These are phyloP conservation scores for Tripidium arundinaceum DNA, from an alignment of 202 grass and related monocot genomes.

Conservation along the genomic window DNA sequence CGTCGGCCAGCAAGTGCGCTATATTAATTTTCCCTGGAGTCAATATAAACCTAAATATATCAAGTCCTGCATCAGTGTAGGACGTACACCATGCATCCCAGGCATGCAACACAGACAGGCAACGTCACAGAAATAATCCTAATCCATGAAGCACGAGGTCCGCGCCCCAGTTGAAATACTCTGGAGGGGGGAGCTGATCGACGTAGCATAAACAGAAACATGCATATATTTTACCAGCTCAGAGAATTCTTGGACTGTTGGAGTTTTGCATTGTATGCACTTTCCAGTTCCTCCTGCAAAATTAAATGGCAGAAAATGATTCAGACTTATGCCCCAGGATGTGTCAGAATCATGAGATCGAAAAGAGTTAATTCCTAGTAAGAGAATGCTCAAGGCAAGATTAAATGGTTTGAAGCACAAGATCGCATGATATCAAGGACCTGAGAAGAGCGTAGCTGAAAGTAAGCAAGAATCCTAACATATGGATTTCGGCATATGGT, in stretches of 20 bases:
- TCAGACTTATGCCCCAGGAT: neutral
- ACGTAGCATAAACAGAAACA: neutral
- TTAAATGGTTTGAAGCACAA: neutral
- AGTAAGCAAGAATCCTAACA: too few relatives aligned
- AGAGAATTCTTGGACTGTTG: conserved; percentile 58
- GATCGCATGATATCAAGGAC: neutral
- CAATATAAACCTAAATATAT: too few relatives aligned
- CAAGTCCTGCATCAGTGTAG: too few relatives aligned
- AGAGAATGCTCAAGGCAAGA: neutral
- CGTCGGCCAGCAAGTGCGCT: too few relatives aligned
- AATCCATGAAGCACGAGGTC: neutral
- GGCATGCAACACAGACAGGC: too few relatives aligned
- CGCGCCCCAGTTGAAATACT: neutral
- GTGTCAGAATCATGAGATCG: neutral
- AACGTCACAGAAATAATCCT: too few relatives aligned
- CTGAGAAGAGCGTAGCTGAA: neutral
- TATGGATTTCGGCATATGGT: too few relatives aligned
- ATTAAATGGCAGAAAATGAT: neutral
- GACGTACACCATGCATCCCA: too few relatives aligned
- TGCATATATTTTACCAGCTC: conserved; percentile 44
- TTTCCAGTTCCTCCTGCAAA: conserved; percentile 86
- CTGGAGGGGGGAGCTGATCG: too few relatives aligned
- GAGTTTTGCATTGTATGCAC: conserved; percentile 57
- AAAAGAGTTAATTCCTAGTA: neutral
- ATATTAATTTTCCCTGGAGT: too few relatives aligned